phyloP scores from a whole-genome alignment of 768 basidiomycete species.

The Clavulina sp. region DNA sequence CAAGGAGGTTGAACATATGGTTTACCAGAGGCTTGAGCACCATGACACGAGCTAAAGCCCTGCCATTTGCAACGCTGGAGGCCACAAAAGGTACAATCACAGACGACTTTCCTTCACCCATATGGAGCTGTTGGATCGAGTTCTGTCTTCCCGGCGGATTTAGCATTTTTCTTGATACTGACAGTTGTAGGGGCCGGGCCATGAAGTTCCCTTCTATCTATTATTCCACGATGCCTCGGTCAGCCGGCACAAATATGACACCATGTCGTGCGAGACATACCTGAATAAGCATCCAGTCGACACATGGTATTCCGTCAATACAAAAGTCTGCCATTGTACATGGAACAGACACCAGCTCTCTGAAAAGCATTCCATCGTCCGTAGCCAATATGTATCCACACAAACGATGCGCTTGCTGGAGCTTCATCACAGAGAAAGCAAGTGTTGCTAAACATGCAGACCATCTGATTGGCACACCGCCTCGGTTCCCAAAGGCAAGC shows the following conservation, averaged over 20 bases:
- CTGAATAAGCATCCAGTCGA: neutral
- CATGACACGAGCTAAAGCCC: conserved; percentile 30
- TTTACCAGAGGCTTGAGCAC: conserved; percentile 30
- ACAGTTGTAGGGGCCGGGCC: conserved; percentile 26
- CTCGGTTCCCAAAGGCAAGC: neutral
- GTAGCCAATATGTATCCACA: neutral
- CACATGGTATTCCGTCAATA: neutral
- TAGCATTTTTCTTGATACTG: conserved; percentile 32
- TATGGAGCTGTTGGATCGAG: conserved; percentile 33
- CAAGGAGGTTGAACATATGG: conserved; percentile 35
- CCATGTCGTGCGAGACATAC: neutral
- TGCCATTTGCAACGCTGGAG: conserved; percentile 25
- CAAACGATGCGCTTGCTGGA: neutral
- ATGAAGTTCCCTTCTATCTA: conserved; percentile 31
- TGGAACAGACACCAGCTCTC: too few relatives aligned
- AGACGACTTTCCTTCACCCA: conserved; percentile 40
- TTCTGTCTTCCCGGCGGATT: conserved; percentile 22
- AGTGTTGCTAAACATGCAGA: neutral
- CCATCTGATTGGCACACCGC: neutral
- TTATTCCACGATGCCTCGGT: conserved; percentile 8
- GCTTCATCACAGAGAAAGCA: neutral
- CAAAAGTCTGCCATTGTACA: neutral
- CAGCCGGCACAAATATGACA: too few relatives aligned
- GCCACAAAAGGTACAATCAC: conserved; percentile 33
- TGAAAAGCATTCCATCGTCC: too few relatives aligned